Evolutionary conservation across 202 grass and related monocot genomes (phyloP), one percentile per base, ranked within the genome.

Genomic region (Bolboschoenoplectus hybrid): DNA sequence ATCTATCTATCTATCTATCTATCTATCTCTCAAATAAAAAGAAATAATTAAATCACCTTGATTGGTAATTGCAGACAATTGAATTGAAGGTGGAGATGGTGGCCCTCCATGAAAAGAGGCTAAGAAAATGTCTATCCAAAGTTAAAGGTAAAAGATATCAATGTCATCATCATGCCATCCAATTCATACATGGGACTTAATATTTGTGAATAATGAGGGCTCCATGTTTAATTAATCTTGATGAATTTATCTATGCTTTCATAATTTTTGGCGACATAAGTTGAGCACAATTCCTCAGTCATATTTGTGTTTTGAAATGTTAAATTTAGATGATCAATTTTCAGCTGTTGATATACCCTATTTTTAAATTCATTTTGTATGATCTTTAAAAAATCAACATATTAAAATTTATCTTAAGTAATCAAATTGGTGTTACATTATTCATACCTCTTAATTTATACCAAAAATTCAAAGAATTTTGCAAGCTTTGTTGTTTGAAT

Each of bases 31-130:
- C 26, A 26, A 26, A 9, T 74, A 73, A 84, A 57, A 58, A 12
- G 32, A 16, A 41, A 45, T 12, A 11, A 34, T 51, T 12, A 47
- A 11, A 63, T 67, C 51, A 53, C 16, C 39, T 55, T 39, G 51
- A 7, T 43, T 3, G n/a, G 14, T 44, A 63, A 60, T 63, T 89
- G 77, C 90, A 99, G 97, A 96, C 84, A 83, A 91, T 93, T 56
- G 97, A 98, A 85, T 85, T 99, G 74, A 99, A 99, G 91, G 97
- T 94, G 72, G 97, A 99, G 85, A 94, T 99, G 97, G 97, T 99
- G 75, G 89, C 97, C 46, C 44, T 99, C 39, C 97, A 96, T 82
- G 97, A 98, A 89, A 99, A 93, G 90, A 94, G 97, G 86, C 85
- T 99, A 82, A 94, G 93, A 66, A 99, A 81, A 90, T 99, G 93